Evolutionary conservation across 2,329 filamentous ascomycete genomes (phyloP).

Genomic region (Trichoderma afroharzianum): DNA sequence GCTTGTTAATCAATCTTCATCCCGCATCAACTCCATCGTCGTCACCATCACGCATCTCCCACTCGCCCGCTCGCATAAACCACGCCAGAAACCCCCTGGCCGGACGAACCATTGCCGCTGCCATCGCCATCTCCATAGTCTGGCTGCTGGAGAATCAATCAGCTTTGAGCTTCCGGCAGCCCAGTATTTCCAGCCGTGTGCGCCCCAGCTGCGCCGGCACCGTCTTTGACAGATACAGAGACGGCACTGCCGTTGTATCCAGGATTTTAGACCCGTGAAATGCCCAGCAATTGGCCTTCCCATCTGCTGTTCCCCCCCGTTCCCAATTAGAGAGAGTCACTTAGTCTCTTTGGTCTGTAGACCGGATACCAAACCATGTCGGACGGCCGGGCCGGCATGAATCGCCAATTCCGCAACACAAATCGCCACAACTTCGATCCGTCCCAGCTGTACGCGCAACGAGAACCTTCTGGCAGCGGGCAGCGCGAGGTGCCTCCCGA

Average conservation of each 20-base stretch:
- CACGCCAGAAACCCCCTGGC: not conserved
- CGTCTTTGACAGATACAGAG: not conserved
- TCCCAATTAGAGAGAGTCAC: not conserved
- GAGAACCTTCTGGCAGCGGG: conserved; percentile 23
- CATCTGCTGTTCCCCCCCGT: not conserved
- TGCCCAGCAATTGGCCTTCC: conserved; percentile 9
- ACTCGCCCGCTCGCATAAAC: not conserved
- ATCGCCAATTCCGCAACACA: conserved; percentile 31
- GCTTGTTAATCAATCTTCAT: not conserved
- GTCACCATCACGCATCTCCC: not conserved
- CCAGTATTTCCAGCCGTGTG: not conserved
- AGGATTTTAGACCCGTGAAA: not conserved
- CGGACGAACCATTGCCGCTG: not conserved
- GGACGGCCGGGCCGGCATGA: conserved; percentile 27
- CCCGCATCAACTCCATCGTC: not conserved
- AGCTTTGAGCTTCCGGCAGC: conserved; percentile 9
- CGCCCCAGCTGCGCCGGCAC: not conserved
- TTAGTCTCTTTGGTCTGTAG: not conserved
- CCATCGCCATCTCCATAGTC: not conserved
- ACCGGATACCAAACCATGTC: conserved; percentile 28
- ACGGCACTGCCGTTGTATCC: not conserved
- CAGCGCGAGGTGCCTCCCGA: conserved; percentile 23
- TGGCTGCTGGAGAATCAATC: conserved; percentile 16
- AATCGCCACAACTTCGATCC: conserved; percentile 28
- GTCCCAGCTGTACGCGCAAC: conserved; percentile 26